These are phyloP conservation scores for Fusarium coffeatum DNA, from an alignment of 2,329 filamentous ascomycete species.

Conservation along the genomic window DNA sequence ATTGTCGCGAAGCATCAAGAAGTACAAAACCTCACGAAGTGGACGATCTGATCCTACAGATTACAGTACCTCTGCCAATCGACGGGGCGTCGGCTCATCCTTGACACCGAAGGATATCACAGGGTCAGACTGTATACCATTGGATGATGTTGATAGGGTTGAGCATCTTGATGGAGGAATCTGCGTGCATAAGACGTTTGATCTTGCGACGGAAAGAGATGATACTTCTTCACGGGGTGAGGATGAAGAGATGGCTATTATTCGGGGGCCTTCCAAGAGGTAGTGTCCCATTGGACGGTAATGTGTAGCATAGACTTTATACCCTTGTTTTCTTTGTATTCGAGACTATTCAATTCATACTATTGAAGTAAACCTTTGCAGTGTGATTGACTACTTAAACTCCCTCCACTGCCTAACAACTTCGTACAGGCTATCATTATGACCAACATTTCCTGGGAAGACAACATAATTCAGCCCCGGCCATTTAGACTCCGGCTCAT, in stretches of 20 bases:
- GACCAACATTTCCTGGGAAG: conserved; percentile 20
- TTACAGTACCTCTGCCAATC: conserved; percentile 4
- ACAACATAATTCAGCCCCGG: conserved; percentile 20
- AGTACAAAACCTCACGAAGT: conserved; percentile 6
- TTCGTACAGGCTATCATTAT: conserved; percentile 15
- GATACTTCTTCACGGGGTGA: conserved; percentile 12
- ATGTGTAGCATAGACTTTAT: neutral
- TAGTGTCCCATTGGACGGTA: neutral
- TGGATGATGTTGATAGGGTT: conserved; percentile 10
- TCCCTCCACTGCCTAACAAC: conserved; percentile 21
- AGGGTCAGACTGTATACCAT: conserved; percentile 10
- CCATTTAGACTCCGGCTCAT: conserved; percentile 63
- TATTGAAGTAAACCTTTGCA: neutral
- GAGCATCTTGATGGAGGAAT: conserved; percentile 11
- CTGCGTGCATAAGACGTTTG: conserved; percentile 28
- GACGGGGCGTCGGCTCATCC: conserved; percentile 10
- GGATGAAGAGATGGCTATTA: conserved; percentile 11
- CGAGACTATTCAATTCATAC: neutral
- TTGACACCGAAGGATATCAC: conserved; percentile 1
- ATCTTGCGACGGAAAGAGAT: neutral
- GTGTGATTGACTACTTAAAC: neutral
- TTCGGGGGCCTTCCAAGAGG: neutral
- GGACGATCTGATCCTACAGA: conserved; percentile 10
- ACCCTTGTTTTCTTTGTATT: neutral
- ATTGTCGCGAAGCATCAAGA: conserved; percentile 19